These are phyloP conservation scores for Entamoeba invadens DNA, from an alignment of 208 protist species.

Conservation along the genomic window DNA sequence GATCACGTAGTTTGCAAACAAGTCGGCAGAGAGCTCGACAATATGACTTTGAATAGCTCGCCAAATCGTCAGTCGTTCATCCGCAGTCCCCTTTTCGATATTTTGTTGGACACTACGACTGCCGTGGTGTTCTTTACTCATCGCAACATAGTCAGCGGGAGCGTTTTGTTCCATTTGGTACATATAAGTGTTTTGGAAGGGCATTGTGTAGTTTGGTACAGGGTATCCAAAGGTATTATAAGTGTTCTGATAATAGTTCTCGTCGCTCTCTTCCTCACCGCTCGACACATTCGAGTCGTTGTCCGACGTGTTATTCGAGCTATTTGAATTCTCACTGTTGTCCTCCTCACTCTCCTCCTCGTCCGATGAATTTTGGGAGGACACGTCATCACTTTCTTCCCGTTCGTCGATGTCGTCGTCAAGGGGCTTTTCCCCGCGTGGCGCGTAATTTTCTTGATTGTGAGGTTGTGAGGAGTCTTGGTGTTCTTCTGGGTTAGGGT, in stretches of 20 bases:
- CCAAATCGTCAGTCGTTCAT: neutral
- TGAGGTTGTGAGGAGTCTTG: too few species aligned
- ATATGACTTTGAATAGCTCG: neutral
- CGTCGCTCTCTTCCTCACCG: neutral
- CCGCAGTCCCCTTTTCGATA: neutral
- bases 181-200: neutral
- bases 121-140: neutral
- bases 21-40: constrained; percentile 25
- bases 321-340: neutral
- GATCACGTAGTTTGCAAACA: constrained; percentile 37
- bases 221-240: too few species aligned
- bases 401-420: neutral
- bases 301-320: neutral
- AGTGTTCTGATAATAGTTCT: neutral
- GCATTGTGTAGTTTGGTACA: neutral
- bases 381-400: neutral
- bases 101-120: neutral
- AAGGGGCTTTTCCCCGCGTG: neutral
- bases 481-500: too few species aligned
- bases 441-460: neutral
- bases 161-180: neutral
- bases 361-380: neutral
- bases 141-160: neutral
- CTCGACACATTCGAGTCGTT: too few species aligned
- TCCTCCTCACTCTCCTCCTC: neutral